These are phyloP conservation scores for Lachnellula cervina DNA, from an alignment of 2,329 filamentous ascomycete genomes.

Conservation along the genomic window DNA sequence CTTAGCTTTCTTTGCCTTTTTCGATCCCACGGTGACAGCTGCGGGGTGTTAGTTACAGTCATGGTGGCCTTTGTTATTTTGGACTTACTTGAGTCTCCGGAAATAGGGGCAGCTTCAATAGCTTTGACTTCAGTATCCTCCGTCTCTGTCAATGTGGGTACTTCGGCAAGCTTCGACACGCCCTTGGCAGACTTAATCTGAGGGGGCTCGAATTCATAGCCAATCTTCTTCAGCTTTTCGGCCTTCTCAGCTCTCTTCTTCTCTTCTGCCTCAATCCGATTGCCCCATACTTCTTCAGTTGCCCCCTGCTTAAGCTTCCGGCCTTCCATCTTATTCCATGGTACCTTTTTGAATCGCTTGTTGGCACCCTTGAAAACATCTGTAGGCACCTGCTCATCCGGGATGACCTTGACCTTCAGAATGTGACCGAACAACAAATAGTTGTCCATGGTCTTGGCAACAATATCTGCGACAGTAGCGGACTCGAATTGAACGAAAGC, in stretches of 20 bases:
- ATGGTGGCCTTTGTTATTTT: slow-evolving; percentile 13
- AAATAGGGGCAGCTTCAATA: slow-evolving; percentile 23
- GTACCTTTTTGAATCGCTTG: slow-evolving; percentile 80
- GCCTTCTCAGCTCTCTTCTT: slow-evolving; percentile 63
- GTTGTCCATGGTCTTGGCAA: slow-evolving; percentile 94
- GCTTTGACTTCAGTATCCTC: slow-evolving; percentile 27
- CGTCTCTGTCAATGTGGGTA: slow-evolving; percentile 23
- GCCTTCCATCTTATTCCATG: slow-evolving; percentile 82
- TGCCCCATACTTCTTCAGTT: slow-evolving; percentile 72
- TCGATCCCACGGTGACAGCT: slow-evolving; percentile 2
- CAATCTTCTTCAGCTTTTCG: slow-evolving; percentile 71
- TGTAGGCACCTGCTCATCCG: slow-evolving; percentile 70
- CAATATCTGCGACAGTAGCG: slow-evolving; percentile 79
- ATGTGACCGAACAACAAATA: slow-evolving; percentile 95
- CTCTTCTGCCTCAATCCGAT: slow-evolving; percentile 69
- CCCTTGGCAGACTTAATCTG: slow-evolving; percentile 60
- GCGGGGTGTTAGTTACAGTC: slow-evolving; percentile 8
- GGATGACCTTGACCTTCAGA: slow-evolving; percentile 77
- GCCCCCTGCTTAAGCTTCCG: slow-evolving; percentile 67
- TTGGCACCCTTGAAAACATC: slow-evolving; percentile 88
- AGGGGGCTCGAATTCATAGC: slow-evolving; percentile 77
- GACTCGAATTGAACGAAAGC: slow-evolving; percentile 87
- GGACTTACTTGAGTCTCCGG: slow-evolving; percentile 9
- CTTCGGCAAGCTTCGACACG: slow-evolving; percentile 36
- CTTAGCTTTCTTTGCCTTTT: slow-evolving; percentile 36